Percentiles rank a stretch among this genome's conserved stretches.
These are phyloP conservation scores for Ganoderma multipileum DNA, from an alignment of 1,284 basidiomycete species.

Conservation along the genomic window DNA sequence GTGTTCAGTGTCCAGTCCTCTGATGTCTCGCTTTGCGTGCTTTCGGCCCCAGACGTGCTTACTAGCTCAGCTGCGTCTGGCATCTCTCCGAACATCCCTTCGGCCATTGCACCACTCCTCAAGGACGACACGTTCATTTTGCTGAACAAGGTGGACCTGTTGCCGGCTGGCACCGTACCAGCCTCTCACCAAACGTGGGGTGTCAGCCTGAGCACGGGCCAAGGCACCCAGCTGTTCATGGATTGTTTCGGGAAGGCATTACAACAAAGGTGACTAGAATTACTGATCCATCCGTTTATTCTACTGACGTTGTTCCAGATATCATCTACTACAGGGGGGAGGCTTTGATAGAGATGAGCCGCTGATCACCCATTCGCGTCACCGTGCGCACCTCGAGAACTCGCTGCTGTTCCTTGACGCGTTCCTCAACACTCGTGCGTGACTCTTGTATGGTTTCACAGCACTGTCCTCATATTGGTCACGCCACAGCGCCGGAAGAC, in stretches of 20 bases:
- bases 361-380: slow-evolving; percentile 81
- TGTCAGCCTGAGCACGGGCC: slow-evolving; percentile 67
- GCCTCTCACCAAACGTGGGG: slow-evolving; percentile 50
- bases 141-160: slow-evolving; percentile 78
- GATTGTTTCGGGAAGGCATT: slow-evolving; percentile 60
- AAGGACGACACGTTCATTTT: slow-evolving; percentile 65
- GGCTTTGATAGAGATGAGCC: slow-evolving; percentile 49
- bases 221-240: slow-evolving; percentile 66
- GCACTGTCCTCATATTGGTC: slow-evolving; percentile 8
- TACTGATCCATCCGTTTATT: neutral
- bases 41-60: slow-evolving; percentile 66
- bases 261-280: slow-evolving; percentile 54
- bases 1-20: slow-evolving; percentile 62
- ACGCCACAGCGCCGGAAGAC: slow-evolving; percentile 52
- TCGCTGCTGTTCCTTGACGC: slow-evolving; percentile 70
- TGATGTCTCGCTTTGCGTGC: slow-evolving; percentile 80
- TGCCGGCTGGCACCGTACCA: slow-evolving; percentile 28
- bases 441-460: slow-evolving; percentile 14
- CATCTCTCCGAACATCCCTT: slow-evolving; percentile 48
- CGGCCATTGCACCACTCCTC: slow-evolving; percentile 54
- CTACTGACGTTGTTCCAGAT: slow-evolving; percentile 39
- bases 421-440: slow-evolving; percentile 66
- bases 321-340: slow-evolving; percentile 42
- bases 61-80: neutral
- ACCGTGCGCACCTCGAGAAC: slow-evolving; percentile 76